Evolutionary conservation across 805 yeast genomes (phyloP).

Genomic region (Yamadazyma takamatsuzukensis): DNA sequence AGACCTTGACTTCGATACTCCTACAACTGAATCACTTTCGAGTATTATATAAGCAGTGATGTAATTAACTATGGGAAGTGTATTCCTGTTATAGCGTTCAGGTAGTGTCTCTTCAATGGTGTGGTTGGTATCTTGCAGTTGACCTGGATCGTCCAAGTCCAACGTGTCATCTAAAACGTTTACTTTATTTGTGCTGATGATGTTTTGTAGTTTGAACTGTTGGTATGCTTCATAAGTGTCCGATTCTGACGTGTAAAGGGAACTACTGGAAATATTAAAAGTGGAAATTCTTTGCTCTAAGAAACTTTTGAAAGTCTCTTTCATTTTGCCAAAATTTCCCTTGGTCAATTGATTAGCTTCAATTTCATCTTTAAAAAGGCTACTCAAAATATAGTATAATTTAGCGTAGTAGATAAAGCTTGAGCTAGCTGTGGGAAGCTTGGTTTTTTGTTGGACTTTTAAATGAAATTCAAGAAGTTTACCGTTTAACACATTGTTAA

Average conservation of each 20-base stretch:
- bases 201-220: constrained; percentile 2
- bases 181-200: constrained; percentile 4
- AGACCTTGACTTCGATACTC: no score
- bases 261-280: constrained; percentile 15
- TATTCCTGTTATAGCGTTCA: constrained; percentile 10
- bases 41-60: constrained; percentile 29
- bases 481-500: constrained; percentile 3
- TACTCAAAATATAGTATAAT: constrained; percentile 28
- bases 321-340: constrained; percentile 13
- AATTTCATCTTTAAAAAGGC: constrained; percentile 4
- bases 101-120: background rate
- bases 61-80: constrained; percentile 28
- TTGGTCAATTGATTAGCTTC: background rate
- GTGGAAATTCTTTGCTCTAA: constrained; percentile 24
- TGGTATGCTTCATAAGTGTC: constrained; percentile 17
- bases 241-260: constrained; percentile 13
- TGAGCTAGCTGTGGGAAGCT: constrained; percentile 22
- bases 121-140: no score
- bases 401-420: constrained; percentile 29
- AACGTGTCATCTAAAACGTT: background rate
- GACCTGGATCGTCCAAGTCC: background rate
- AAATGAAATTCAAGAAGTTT: constrained; percentile 26
- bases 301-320: constrained; percentile 18
- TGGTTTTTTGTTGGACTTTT: constrained; percentile 13
- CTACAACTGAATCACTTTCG: constrained; percentile 10